Conservation (phyloP, 352 stramenopile species). For the Phytophthora constricta region DNA sequence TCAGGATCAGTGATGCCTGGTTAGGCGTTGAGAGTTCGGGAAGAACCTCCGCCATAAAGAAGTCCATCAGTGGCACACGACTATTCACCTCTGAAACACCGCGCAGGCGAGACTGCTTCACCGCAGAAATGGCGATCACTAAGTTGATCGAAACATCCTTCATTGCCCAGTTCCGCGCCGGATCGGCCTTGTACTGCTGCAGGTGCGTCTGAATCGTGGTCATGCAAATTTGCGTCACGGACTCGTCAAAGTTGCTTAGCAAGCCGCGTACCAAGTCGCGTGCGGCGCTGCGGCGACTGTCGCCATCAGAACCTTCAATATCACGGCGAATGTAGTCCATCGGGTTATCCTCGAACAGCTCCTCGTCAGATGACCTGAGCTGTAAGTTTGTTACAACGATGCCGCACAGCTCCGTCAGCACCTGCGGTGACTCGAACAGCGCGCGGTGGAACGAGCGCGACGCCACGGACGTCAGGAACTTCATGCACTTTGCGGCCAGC, state of each 20-base stretch:
- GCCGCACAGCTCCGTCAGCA: conserved; percentile 92
- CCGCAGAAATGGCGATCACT: conserved; percentile 95
- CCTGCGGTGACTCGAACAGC: conserved; percentile 85
- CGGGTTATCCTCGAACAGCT: conserved; percentile 99
- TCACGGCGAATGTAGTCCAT: conserved; percentile 98
- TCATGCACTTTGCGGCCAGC: conserved; percentile 96
- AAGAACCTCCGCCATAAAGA: conserved; percentile 95
- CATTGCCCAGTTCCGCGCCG: conserved; percentile 90
- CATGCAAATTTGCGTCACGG: conserved; percentile 95
- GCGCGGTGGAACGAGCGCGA: conserved; percentile 93
- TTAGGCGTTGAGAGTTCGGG: conserved; percentile 91
- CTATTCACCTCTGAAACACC: conserved; percentile 96
- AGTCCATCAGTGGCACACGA: conserved; percentile 96
- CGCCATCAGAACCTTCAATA: conserved; percentile 97
- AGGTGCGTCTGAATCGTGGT: conserved; percentile 93
- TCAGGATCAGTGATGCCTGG: conserved; percentile 93
- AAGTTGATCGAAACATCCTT: conserved; percentile 97
- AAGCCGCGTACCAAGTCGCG: conserved; percentile 96
- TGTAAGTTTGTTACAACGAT: conserved; percentile 99
- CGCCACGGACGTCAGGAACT: conserved; percentile 97
- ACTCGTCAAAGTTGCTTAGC: conserved; percentile 94
- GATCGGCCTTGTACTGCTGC: conserved; percentile 89
- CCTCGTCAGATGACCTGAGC: conserved; percentile 95
- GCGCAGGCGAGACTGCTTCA: conserved; percentile 91
- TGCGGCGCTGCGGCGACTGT: conserved; percentile 95